phyloP scores from a whole-genome alignment of 805 yeast genomes.

The Metschnikowia vanudenii region DNA sequence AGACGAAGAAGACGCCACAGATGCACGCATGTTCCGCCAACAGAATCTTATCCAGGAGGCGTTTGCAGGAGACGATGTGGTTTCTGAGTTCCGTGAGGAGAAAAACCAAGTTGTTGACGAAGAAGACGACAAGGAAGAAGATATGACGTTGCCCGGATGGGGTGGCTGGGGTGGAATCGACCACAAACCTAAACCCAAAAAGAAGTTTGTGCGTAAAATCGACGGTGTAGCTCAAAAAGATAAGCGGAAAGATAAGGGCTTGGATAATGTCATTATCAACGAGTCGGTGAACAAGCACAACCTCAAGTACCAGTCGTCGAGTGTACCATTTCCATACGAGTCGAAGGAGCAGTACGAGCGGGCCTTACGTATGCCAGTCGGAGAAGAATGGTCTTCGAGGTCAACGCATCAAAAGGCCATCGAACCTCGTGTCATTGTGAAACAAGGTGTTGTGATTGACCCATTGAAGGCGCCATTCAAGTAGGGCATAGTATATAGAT shows the following conservation, averaged over 20 bases:
- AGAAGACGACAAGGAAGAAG: slow-evolving; percentile 86
- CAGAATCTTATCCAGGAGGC: slow-evolving; percentile 84
- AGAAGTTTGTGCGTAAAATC: slow-evolving; percentile 65
- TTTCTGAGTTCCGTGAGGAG: slow-evolving; percentile 73
- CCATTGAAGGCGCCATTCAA: slow-evolving; percentile 87
- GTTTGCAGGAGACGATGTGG: slow-evolving; percentile 96
- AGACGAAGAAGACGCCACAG: slow-evolving; percentile 32
- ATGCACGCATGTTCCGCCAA: slow-evolving; percentile 63
- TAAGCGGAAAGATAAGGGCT: slow-evolving; percentile 73
- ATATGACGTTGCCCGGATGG: slow-evolving; percentile 93
- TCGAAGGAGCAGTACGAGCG: slow-evolving; percentile 93
- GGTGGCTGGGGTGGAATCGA: slow-evolving; percentile 91
- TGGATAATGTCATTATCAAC: slow-evolving; percentile 83
- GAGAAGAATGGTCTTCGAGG: slow-evolving; percentile 93
- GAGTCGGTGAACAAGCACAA: slow-evolving; percentile 84
- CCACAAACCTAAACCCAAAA: slow-evolving; percentile 40
- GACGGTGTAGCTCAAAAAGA: slow-evolving; percentile 73
- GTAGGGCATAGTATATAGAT: slow-evolving; percentile 22
- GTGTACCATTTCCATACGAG: slow-evolving; percentile 96
- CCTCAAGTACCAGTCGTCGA: slow-evolving; percentile 77
- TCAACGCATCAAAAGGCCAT: slow-evolving; percentile 83
- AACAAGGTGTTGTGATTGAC: slow-evolving; percentile 86
- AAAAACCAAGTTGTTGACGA: slow-evolving; percentile 63
- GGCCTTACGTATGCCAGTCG: slow-evolving; percentile 91
- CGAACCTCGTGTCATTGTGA: slow-evolving; percentile 83